Base-by-base conservation (phyloP, 768 basidiomycete species). In the Boletus sensibilis region DNA sequence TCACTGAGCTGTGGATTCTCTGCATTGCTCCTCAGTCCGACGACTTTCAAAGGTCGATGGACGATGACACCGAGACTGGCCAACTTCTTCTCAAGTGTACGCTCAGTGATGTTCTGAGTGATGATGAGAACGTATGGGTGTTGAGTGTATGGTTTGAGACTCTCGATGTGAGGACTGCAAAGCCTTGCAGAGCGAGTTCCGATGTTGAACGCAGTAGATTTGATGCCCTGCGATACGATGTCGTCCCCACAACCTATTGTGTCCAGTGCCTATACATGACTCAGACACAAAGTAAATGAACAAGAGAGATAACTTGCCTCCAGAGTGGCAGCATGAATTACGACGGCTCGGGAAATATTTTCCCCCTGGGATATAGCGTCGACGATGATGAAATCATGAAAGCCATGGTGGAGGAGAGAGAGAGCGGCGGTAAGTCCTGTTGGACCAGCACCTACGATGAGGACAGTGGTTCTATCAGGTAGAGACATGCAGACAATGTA, bases 391-490 rank as follows among this genome's bases (percentile, higher is more conserved):
- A 83, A 55, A 35, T 81, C 75, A 29, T 55, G 64, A 41, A 74
- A 73, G 2, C 76, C 76, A 10, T 79, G 72, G 12, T 75, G 68
- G 18, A 70, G 61, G 7, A 83, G 75, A 18, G 80, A 75, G 16
- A 81, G 62, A 23, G 81, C 82, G 43, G 74, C 67, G 0, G 78
- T 69, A 48, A 82, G 75, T 9, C 82, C 82, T 0, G 74, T 63
- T 23, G 82, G 82, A 18, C 82, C 81, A 25, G 78, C 79, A 29
- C 80, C 81, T 11, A 83, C 75, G 25, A 83, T 73, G 48, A 82
- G 75, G 29, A 82, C 66, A 25, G 75, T 75, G 5, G 79, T 76
- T 43, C 53, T 64, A 3, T 57, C 48, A 0, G 77, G 77, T 21
- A 76, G 62, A 29, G 72, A 62, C 60, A 62, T 61, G 37, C 4